Evolutionary conservation across 2,329 filamentous ascomycete genomes (phyloP).

Genomic region (Aspergillus sp.): DNA sequence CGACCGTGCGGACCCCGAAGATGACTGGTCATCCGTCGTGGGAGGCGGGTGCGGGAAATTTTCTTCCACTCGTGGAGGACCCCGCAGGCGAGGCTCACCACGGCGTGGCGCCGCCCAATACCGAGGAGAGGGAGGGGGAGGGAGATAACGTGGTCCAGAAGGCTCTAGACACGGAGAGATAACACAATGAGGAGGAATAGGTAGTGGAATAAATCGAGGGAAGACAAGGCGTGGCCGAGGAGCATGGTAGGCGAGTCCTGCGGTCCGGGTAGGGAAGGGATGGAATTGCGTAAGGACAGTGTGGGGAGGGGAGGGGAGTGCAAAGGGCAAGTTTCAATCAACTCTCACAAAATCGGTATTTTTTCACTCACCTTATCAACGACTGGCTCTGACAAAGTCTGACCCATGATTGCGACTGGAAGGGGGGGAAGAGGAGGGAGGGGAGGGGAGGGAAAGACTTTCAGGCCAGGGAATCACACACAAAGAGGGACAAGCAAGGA

Average conservation of each 20-base stretch:
- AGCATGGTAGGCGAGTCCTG: not conserved
- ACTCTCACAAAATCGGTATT: not conserved
- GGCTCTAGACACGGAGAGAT: not conserved
- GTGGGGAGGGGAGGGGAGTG: constrained; percentile 22
- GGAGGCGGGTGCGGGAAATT: constrained; percentile 13
- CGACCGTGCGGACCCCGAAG: constrained; percentile 3
- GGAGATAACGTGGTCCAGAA: not conserved
- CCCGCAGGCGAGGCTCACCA: constrained; percentile 14
- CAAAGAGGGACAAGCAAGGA: not conserved
- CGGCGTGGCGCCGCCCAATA: constrained; percentile 1
- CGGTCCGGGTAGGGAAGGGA: constrained; percentile 9
- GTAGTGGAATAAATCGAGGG: not conserved
- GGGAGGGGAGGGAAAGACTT: not conserved
- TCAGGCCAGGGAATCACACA: constrained; percentile 12
- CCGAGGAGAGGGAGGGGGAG: not conserved
- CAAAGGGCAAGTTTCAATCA: constrained; percentile 20
- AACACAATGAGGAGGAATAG: not conserved
- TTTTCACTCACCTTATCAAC: constrained; percentile 83
- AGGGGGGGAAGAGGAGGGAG: constrained; percentile 4
- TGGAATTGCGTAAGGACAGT: constrained; percentile 24
- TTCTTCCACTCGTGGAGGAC: constrained; percentile 16
- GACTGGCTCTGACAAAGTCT: constrained; percentile 98
- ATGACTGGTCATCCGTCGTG: constrained; percentile 8
- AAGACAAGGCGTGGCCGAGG: not conserved
- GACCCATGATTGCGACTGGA: constrained; percentile 71